Percentiles rank a stretch among this genome's conserved stretches.
These are phyloP conservation scores for Polyporus tsugae DNA, from an alignment of 1,284 basidiomycete species.

Conservation along the genomic window DNA sequence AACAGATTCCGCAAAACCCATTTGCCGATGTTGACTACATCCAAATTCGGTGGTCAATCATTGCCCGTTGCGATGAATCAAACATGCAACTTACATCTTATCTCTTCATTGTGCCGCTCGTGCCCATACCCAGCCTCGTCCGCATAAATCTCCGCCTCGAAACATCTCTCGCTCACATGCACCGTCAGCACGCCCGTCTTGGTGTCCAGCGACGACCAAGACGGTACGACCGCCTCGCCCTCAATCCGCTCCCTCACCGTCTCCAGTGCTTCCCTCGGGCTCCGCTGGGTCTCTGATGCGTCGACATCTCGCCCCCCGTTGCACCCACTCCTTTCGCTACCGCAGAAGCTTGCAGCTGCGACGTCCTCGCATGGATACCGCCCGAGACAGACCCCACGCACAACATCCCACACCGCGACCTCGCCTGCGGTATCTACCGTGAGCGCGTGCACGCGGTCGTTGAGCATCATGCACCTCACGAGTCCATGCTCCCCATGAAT, in stretches of 20 bases:
- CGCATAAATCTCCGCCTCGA: slow-evolving; percentile 95
- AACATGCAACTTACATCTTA: slow-evolving; percentile 67
- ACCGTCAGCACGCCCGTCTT: slow-evolving; percentile 89
- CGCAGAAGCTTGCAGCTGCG: slow-evolving; percentile 51
- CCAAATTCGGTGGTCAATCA: background rate
- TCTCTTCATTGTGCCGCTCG: slow-evolving; percentile 75
- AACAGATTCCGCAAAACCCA: slow-evolving; percentile 84
- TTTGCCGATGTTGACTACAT: slow-evolving; percentile 82
- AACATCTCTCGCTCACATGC: slow-evolving; percentile 88
- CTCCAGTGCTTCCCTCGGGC: slow-evolving; percentile 87
- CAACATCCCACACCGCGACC: slow-evolving; percentile 93
- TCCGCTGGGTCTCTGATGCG: slow-evolving; percentile 49
- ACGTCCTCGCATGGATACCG: slow-evolving; percentile 74
- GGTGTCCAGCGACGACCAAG: slow-evolving; percentile 93
- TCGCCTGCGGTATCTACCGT: slow-evolving; percentile 90
- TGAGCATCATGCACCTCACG: slow-evolving; percentile 84
- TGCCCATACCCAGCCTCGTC: slow-evolving; percentile 83
- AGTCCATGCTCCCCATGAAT: slow-evolving; percentile 86
- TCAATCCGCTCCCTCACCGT: slow-evolving; percentile 89
- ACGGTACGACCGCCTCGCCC: slow-evolving; percentile 86
- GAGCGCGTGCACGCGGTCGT: slow-evolving; percentile 91
- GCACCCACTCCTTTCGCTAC: slow-evolving; percentile 43
- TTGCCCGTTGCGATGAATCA: no score
- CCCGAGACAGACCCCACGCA: slow-evolving; percentile 82
- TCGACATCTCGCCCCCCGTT: slow-evolving; percentile 40